A percentile compares a stretch with the other conserved stretches of the same genome.
phyloP scores from a whole-genome alignment of 1,284 basidiomycete species.

The Paramarasmius palmivorus region DNA sequence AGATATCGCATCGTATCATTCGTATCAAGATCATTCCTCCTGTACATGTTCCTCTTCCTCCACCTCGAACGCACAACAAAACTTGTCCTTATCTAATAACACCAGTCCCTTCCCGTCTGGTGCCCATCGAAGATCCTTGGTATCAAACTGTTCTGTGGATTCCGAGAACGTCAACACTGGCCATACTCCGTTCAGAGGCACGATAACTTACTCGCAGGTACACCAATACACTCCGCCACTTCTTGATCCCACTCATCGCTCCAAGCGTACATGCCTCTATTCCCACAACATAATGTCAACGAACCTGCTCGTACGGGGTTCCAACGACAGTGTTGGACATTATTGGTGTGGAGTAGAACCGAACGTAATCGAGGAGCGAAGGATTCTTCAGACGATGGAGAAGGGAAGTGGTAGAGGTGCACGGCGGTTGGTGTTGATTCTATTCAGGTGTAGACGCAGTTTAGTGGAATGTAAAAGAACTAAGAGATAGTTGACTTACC shows the following conservation, averaged over 20 bases:
- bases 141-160: too few species aligned
- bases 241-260: slow-evolving; percentile 83
- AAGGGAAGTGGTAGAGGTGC: slow-evolving; percentile 66
- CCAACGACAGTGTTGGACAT: slow-evolving; percentile 70
- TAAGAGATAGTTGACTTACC: slow-evolving; percentile 39
- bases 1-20: too few species aligned
- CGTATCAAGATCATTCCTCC: too few species aligned
- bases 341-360: slow-evolving; percentile 64
- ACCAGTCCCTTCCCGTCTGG: too few species aligned
- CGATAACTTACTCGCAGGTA: too few species aligned
- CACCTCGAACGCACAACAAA: too few species aligned
- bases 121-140: too few species aligned
- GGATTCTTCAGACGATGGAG: slow-evolving; percentile 38
- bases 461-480: slow-evolving; percentile 2
- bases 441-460: slow-evolving; percentile 24
- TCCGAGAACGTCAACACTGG: too few species aligned
- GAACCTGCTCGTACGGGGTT: slow-evolving; percentile 74
- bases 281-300: slow-evolving; percentile 69
- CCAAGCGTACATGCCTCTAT: slow-evolving; percentile 74
- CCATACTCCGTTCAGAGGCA: too few species aligned
- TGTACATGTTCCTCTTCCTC: too few species aligned
- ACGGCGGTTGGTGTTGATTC: slow-evolving; percentile 61
- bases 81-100: too few species aligned
- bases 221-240: too few species aligned
- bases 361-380: slow-evolving; percentile 62